A percentile compares a stretch with the other conserved stretches of the same genome.
Evolutionary conservation across 257 asterid species (phyloP).

Genomic region (Paulownia fortunei): DNA sequence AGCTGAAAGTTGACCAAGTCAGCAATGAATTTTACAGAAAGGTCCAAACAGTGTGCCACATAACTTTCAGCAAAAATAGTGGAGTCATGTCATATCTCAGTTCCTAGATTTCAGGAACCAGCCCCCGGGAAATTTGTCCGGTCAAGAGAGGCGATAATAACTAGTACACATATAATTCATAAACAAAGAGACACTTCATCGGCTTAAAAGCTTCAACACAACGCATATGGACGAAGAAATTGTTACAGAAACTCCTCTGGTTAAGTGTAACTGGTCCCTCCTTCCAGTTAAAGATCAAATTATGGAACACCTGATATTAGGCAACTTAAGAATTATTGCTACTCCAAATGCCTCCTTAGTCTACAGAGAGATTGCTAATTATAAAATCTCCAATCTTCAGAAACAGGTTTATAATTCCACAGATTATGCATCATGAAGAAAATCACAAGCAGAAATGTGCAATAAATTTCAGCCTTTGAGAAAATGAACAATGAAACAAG

Average conservation of each 20-base stretch:
- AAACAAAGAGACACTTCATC: background rate
- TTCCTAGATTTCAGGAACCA: conserved; percentile 21
- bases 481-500: conserved; percentile 18
- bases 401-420: background rate
- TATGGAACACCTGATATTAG: background rate
- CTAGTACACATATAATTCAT: conserved; percentile 3
- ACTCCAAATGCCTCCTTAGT: background rate
- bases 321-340: background rate
- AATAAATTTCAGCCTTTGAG: background rate
- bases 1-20: conserved; percentile 21
- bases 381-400: conserved; percentile 19
- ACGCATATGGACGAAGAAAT: background rate
- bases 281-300: background rate
- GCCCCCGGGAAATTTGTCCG: background rate
- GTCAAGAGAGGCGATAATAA: conserved; percentile 13
- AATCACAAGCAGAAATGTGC: conserved; percentile 6
- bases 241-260: background rate
- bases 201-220: conserved; percentile 6
- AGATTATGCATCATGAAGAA: conserved; percentile 7
- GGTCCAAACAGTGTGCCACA: background rate
- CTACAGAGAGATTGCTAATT: conserved; percentile 7
- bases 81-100: background rate
- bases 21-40: background rate
- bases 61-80: background rate
- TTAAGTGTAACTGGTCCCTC: background rate